Base-by-base conservation (phyloP, 2,329 filamentous ascomycete species). In the Colletotrichum tropicale region DNA sequence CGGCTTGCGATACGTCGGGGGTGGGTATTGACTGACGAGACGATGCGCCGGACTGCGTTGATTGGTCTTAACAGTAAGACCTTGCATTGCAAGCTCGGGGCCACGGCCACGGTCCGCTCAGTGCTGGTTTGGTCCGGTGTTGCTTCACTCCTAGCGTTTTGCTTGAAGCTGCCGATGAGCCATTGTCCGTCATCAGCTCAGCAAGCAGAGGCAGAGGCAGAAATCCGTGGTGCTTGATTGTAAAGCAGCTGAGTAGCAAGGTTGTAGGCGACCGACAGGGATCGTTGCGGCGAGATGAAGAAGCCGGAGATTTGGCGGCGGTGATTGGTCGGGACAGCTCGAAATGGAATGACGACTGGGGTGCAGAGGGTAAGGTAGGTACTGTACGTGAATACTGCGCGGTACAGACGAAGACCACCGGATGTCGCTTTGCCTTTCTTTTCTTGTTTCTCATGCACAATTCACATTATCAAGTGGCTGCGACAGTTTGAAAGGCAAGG, bases 111-210 rank as follows among this genome's bases (percentile, higher is more conserved):
- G 74, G 74, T 55, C 70, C 70, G 70, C 56, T 68, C 74, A 65
- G 70, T 69, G 70, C 64, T 64, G 70, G 73, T 75, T 75, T 75
- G 73, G 70, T 61, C 73, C 68, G 70, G 62, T 75, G 56, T 60
- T 60, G 56, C 60, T 74, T 58, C 52, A 36, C 58, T 18, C 64
- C 34, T 38, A 34, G 56, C 58, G 62, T 48, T 73, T 56, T 76
- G 70, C 64, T 76, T 69, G 65, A 55, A 56, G 32, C 58, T 74
- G 43, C 43, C 43, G 56, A 60, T 76, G 64, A 69, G 52, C 70
- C 70, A 52, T 62, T 36, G 21, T 12, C 70, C 69, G 38, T 73
- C 70, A 67, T 64, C 69, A 68, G 66, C 32, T 21, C 38, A 43
- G 30, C 43, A 56, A 34, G 43, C 36, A 28, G 36, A 18, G 38